These are phyloP conservation scores for Chaetomium strumarium DNA, from an alignment of 2,329 filamentous ascomycete genomes.

Conservation along the genomic window DNA sequence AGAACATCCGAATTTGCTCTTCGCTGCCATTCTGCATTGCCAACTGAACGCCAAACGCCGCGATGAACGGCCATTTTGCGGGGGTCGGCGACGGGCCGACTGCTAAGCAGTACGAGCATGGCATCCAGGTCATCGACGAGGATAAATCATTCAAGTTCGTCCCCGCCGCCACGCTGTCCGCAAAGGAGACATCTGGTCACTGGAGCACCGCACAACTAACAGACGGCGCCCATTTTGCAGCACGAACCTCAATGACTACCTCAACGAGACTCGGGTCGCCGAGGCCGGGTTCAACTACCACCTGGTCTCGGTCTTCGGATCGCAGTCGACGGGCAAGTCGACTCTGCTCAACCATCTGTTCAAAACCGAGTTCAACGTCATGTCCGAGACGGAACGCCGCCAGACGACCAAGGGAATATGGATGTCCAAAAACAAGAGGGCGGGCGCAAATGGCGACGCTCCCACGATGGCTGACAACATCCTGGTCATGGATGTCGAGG, in stretches of 20 bases:
- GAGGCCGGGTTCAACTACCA: slow-evolving; percentile 98
- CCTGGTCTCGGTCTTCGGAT: slow-evolving; percentile 97
- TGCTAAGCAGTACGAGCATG: slow-evolving; percentile 74
- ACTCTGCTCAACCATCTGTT: slow-evolving; percentile 95
- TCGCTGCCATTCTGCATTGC: not conserved
- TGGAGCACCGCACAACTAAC: slow-evolving; percentile 15
- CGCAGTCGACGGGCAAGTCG: slow-evolving; percentile 97
- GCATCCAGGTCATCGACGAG: slow-evolving; percentile 94
- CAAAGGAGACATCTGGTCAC: not conserved
- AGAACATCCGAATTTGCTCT: not conserved
- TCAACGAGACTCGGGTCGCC: slow-evolving; percentile 71
- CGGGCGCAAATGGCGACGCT: slow-evolving; percentile 37
- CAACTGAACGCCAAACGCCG: not conserved
- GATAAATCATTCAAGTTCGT: slow-evolving; percentile 94
- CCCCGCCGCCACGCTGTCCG: not conserved
- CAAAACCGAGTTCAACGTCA: slow-evolving; percentile 92
- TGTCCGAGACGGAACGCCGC: slow-evolving; percentile 88
- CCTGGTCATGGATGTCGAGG: slow-evolving; percentile 98
- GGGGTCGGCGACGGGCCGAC: slow-evolving; percentile 60
- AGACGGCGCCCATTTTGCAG: slow-evolving; percentile 38
- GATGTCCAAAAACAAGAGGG: slow-evolving; percentile 94
- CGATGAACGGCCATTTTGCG: slow-evolving; percentile 78
- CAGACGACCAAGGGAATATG: slow-evolving; percentile 99
- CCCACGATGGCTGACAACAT: slow-evolving; percentile 91
- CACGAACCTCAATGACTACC: slow-evolving; percentile 72